Evolutionary conservation across 2,329 filamentous ascomycete species (phyloP).

Genomic region (Fusarium tuaranense): DNA sequence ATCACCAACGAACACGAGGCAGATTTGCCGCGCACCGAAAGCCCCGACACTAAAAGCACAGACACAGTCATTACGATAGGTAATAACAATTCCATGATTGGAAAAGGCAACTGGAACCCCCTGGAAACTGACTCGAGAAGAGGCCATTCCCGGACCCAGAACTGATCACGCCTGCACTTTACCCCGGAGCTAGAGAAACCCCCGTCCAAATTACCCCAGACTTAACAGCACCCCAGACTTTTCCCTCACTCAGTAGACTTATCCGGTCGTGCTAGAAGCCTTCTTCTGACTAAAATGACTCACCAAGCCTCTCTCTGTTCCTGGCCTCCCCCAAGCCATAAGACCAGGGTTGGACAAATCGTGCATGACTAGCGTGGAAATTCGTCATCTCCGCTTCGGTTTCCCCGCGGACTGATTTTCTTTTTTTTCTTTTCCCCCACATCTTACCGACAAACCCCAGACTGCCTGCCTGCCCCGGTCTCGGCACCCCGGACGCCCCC

Average conservation of each 20-base stretch:
- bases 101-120: neutral
- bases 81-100: neutral
- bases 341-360: constrained; percentile 34
- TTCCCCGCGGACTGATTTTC: neutral
- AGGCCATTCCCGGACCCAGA: neutral
- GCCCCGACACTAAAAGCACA: neutral
- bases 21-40: neutral
- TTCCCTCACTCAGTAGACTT: neutral
- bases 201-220: neutral
- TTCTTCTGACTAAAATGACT: constrained; percentile 6
- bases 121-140: neutral
- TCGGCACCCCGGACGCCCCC: constrained; percentile 28
- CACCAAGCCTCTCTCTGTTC: neutral
- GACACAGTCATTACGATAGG: neutral
- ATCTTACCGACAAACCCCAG: constrained; percentile 18
- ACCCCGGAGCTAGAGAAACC: neutral
- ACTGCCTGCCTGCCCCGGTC: constrained; percentile 14
- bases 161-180: neutral
- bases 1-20: neutral
- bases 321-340: neutral
- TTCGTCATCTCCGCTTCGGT: constrained; percentile 13
- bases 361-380: constrained; percentile 29
- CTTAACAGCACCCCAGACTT: neutral
- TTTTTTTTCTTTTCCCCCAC: constrained; percentile 4
- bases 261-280: neutral